Evolutionary conservation across 495 filamentous ascomycete genomes (phyloP), one percentile per base, ranked within the genome.

Genomic region (Penicillium tannophilum): DNA sequence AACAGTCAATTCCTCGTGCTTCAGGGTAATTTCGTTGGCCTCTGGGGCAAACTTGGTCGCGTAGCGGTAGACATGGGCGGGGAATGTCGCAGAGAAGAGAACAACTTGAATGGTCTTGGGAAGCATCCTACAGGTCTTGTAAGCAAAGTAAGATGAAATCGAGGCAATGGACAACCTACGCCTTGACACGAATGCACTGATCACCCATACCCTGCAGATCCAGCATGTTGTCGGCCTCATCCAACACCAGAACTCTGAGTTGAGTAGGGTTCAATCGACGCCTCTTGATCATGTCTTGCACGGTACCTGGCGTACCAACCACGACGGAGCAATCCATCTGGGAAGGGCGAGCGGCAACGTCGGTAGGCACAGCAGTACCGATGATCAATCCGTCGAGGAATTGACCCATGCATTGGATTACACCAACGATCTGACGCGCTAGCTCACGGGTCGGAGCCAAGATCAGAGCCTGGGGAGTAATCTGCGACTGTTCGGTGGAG

Each of bases 71-170:
- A 99, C 93, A 49, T 90, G 82, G 3, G 87, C 79, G 0, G 95
- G 93, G 74, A 98, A 99, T 1, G 95, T 99, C 17, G 95, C 95
- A 16, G 93, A 97, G 76, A 99, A 98, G 11, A 99, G 85, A 39
- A 97, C 88, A 47, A 91, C 85, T 71, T 99, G 94, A 31, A 90
- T 80, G 54, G 77, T 77, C 39, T 77, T 79, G 0, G 90, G 90
- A 11, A 97, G 78, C 61, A 90, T 69, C 20, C 88, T 92, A 54
- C 6, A 58, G 5, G 17, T 23, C 9, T 7, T 19, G 20, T 72
- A 65, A 74, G 58, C 33, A 51, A 23, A 23, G 28, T 24, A 35
- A 1, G 14, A 3, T 36, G 48, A 31, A 43, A 49, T 50, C 52
- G 51, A 42, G 36, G n/a, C 2, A 16, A 10, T 17, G 16, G 39